These are phyloP conservation scores for Suillus americanus DNA, from an alignment of 768 basidiomycete species.

Conservation along the genomic window DNA sequence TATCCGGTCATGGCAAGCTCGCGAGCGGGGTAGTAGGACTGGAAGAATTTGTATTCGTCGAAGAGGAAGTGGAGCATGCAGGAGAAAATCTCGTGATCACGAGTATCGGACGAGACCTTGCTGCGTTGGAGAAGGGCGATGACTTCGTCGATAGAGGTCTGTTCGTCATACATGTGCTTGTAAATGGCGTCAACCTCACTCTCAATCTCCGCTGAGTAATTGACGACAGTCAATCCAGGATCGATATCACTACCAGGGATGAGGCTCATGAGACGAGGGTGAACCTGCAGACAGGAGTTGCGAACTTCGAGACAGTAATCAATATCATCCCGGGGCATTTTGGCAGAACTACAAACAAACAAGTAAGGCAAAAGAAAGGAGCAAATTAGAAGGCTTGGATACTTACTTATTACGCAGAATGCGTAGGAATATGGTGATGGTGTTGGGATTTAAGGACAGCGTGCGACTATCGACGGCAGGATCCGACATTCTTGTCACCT, in stretches of 20 bases:
- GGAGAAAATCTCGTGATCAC: constrained; percentile 96
- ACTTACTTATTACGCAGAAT: constrained; percentile 82
- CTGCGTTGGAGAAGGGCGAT: constrained; percentile 83
- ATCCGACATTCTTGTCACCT: constrained; percentile 71
- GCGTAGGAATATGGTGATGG: constrained; percentile 90
- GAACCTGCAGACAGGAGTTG: constrained; percentile 89
- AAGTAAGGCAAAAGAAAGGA: not conserved
- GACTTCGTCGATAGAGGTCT: constrained; percentile 92
- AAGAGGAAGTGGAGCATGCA: constrained; percentile 99
- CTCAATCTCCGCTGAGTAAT: constrained; percentile 86
- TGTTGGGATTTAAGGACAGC: constrained; percentile 83
- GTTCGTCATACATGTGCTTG: constrained; percentile 97
- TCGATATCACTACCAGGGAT: constrained; percentile 84
- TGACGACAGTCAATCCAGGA: constrained; percentile 88
- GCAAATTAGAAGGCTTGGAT: not conserved
- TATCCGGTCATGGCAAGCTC: constrained; percentile 96
- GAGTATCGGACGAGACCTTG: constrained; percentile 77
- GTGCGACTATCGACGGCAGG: constrained; percentile 76
- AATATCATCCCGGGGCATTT: constrained; percentile 76
- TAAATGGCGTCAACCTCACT: constrained; percentile 93
- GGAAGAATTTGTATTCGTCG: constrained; percentile 99
- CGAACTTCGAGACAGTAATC: constrained; percentile 89
- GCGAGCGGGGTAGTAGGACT: constrained; percentile 89
- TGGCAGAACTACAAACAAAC: constrained; percentile 52
- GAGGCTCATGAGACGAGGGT: constrained; percentile 95